phyloP scores from a whole-genome alignment of 768 basidiomycete species.

The Sarcodon aspratus region DNA sequence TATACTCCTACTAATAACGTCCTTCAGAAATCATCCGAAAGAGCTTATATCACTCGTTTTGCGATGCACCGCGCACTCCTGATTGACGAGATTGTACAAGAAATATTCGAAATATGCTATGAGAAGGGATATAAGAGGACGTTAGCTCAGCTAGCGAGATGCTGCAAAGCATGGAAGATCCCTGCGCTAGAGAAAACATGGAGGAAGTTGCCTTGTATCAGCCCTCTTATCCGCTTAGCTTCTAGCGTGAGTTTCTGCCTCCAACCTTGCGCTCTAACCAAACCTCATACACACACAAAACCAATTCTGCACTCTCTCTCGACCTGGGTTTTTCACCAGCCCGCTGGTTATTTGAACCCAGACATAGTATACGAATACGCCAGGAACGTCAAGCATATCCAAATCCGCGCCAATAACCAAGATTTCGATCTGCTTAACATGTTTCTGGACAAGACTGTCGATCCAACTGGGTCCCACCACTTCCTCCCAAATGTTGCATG shows the following conservation, averaged over 20 bases:
- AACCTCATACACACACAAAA: not conserved
- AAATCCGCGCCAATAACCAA: constrained; percentile 1
- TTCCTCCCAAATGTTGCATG: constrained; percentile 6
- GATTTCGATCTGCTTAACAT: constrained; percentile 2
- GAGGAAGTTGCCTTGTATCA: constrained; percentile 10
- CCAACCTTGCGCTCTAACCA: not conserved
- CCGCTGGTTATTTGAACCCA: not conserved
- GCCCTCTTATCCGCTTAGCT: constrained; percentile 8
- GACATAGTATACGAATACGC: not conserved
- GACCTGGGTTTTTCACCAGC: constrained; percentile 1
- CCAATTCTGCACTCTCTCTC: not conserved
- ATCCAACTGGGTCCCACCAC: no score
- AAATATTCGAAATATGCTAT: constrained; percentile 9
- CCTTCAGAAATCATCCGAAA: no score
- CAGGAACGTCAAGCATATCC: constrained; percentile 2
- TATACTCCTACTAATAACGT: no score
- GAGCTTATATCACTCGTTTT: not conserved
- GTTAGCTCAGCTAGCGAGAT: constrained; percentile 13
- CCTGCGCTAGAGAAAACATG: constrained; percentile 16
- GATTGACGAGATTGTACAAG: constrained; percentile 16
- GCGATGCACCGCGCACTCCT: constrained; percentile 16
- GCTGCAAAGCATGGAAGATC: constrained; percentile 15
- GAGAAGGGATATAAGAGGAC: constrained; percentile 8
- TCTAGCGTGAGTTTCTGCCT: not conserved
- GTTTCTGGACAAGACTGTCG: not conserved